Conservation (phyloP, 2,329 filamentous ascomycete species). For the Fonsecaea multimorphosa region DNA sequence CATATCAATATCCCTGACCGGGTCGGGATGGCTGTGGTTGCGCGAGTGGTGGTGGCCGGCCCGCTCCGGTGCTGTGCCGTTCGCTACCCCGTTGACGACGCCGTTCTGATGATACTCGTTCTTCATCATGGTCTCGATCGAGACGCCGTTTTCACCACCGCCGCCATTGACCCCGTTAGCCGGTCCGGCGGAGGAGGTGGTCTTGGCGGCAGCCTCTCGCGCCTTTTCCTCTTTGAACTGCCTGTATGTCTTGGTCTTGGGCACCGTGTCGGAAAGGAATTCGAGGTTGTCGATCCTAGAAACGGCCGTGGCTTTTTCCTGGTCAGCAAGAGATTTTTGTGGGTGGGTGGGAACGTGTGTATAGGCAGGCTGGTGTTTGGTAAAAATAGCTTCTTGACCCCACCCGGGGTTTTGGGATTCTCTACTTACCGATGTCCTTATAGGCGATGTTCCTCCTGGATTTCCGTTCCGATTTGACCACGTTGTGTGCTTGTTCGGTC, state of each 20-base stretch:
- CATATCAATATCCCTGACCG: conserved; percentile 36
- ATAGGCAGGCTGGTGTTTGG: background rate
- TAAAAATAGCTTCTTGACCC: too few species aligned
- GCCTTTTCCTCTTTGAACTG: conserved; percentile 72
- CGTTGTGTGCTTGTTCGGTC: conserved; percentile 80
- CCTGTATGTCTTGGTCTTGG: conserved; percentile 81
- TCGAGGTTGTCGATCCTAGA: conserved; percentile 90
- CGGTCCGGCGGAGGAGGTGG: conserved; percentile 40
- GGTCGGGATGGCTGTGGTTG: conserved; percentile 33
- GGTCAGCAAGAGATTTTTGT: conserved; percentile 1
- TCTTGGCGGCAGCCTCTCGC: conserved; percentile 47
- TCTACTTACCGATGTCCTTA: conserved; percentile 77
- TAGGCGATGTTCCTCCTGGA: conserved; percentile 94
- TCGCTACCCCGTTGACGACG: conserved; percentile 23
- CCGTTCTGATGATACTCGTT: conserved; percentile 31
- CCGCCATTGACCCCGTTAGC: conserved; percentile 42
- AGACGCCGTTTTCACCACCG: conserved; percentile 39
- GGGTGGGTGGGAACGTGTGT: background rate
- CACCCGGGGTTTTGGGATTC: background rate
- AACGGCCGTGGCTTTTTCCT: conserved; percentile 73
- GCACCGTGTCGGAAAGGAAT: conserved; percentile 89
- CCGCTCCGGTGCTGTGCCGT: too few species aligned
- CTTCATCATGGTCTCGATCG: conserved; percentile 34
- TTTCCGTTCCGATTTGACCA: conserved; percentile 89
- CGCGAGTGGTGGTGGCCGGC: conserved; percentile 26